A percentile compares a stretch with the other conserved stretches of the same genome.
phyloP scores from a whole-genome alignment of 352 stramenopile genomes.

The Globisporangium iwayamae region DNA sequence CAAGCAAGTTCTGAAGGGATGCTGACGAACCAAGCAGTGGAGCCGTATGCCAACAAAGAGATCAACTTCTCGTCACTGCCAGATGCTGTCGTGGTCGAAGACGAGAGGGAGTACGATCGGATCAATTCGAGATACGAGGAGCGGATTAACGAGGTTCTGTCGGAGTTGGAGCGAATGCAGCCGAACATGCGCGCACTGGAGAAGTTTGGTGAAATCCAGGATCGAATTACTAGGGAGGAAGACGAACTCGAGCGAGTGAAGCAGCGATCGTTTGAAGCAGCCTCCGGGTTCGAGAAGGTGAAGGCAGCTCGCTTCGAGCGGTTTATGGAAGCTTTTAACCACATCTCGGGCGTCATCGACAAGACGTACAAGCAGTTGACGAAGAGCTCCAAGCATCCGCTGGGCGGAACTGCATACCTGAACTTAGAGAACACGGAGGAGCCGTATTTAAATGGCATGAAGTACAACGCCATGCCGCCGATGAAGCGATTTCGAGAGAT shows the following conservation, averaged over 20 bases:
- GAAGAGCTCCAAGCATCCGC: slow-evolving; percentile 95
- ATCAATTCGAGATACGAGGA: slow-evolving; percentile 69
- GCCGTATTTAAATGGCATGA: slow-evolving; percentile 97
- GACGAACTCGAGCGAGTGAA: slow-evolving; percentile 76
- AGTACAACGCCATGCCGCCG: slow-evolving; percentile 99
- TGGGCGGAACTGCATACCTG: slow-evolving; percentile 84
- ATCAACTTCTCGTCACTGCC: slow-evolving; percentile 91
- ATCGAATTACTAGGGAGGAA: slow-evolving; percentile 74
- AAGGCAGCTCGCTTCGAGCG: slow-evolving; percentile 68
- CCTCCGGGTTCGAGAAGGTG: slow-evolving; percentile 72
- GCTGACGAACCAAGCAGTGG: slow-evolving; percentile 39
- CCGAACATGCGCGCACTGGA: slow-evolving; percentile 97
- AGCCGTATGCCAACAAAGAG: slow-evolving; percentile 43
- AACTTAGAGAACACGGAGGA: slow-evolving; percentile 90
- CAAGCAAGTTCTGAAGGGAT: slow-evolving; percentile 34
- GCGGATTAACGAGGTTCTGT: slow-evolving; percentile 55
- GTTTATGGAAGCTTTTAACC: slow-evolving; percentile 95
- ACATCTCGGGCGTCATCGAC: slow-evolving; percentile 92
- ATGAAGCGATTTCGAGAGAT: slow-evolving; percentile 99
- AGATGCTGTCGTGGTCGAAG: slow-evolving; percentile 59
- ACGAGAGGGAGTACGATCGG: slow-evolving; percentile 87
- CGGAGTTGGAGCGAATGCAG: slow-evolving; percentile 93
- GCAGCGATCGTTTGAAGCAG: slow-evolving; percentile 51
- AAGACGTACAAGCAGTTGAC: slow-evolving; percentile 98
- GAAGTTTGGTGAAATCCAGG: slow-evolving; percentile 85